Base-by-base conservation (phyloP, 1,284 basidiomycete species). In the Sutorius eximius region DNA sequence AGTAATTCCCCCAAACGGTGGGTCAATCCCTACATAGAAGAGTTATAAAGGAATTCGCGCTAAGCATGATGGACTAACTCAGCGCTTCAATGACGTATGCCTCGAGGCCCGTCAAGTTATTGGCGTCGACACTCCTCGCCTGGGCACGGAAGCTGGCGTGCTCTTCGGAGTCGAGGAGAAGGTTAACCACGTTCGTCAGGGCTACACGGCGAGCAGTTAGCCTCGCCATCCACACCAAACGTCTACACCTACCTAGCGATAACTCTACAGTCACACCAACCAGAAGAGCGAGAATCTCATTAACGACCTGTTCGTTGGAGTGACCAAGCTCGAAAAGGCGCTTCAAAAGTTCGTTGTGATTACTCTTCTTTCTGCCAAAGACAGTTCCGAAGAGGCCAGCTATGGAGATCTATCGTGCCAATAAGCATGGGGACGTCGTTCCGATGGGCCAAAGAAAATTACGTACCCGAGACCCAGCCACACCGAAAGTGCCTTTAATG, bases 231-330 rank as follows among this genome's bases (percentile, higher is more conserved):
- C 13, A 41, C 10, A 41, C 48, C n/a, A 24, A 48, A 37, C 3
- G 2, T 45, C 45, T 13, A 40, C 22, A 41, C 80, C 34, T 61
- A 83, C 87, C 80, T 56, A 91, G 77, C 15, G 85, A 81, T 40
- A 91, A 68, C 71, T 91, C 88, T 12, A 85, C 83, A 5, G 84
- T 82, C 4, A 82, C 73, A 22, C 82, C 80, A 51, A 91, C 79
- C 71, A 90, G 73, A 30, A 92, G 69, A n/a, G 88, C 87, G 33
- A 92, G 69, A 41, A 91, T 74, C 30, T 81, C 81, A 63, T 89
- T 89, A 10, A 84, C 79, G 15, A 87, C 72, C 51, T 85, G 78
- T 49, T 88, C 83, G 2, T 74, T 72, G 5, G 81, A 77, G 43
- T 78, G 76, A 4, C 83, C 82, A 24, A 83, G 69, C 18, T 76